phyloP scores from a whole-genome alignment of 805 yeast species.

The Debaryomyces maramus region DNA sequence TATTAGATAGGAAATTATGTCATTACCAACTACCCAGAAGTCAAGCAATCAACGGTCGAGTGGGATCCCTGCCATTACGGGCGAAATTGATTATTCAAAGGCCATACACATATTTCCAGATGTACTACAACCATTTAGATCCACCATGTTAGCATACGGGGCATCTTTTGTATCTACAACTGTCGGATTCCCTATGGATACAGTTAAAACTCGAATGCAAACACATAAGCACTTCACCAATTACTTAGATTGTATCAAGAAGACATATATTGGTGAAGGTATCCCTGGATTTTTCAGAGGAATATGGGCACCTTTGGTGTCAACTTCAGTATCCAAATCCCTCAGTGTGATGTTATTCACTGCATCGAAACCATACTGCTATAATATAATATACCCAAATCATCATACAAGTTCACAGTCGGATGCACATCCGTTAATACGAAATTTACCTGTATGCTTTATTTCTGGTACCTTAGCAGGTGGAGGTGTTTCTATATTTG shows the following conservation, averaged over 20 bases:
- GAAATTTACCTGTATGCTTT: conserved; percentile 45
- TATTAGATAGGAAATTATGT: no score
- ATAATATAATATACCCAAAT: conserved; percentile 13
- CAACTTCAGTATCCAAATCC: conserved; percentile 65
- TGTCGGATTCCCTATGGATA: conserved; percentile 82
- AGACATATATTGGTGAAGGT: conserved; percentile 64
- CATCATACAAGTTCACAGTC: conserved; percentile 5
- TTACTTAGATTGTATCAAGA: conserved; percentile 55
- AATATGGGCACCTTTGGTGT: conserved; percentile 67
- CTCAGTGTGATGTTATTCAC: conserved; percentile 66
- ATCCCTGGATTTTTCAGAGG: conserved; percentile 73
- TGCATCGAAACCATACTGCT: conserved; percentile 44
- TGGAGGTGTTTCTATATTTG: conserved; percentile 57
- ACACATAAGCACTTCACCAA: conserved; percentile 61
- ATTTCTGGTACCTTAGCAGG: conserved; percentile 70
- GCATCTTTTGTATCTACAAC: conserved; percentile 64
- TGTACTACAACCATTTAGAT: conserved; percentile 49
- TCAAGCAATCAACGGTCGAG: no score
- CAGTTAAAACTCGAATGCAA: conserved; percentile 85
- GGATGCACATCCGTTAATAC: conserved; percentile 44
- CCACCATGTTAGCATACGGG: conserved; percentile 61
- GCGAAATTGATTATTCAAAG: conserved; percentile 44
- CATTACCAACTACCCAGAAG: no score
- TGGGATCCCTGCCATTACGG: conserved; percentile 60
- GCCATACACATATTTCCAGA: conserved; percentile 53